These are phyloP conservation scores for Kitagawia praeruptora DNA, from an alignment of 129 eudicot genomes.

Conservation along the genomic window DNA sequence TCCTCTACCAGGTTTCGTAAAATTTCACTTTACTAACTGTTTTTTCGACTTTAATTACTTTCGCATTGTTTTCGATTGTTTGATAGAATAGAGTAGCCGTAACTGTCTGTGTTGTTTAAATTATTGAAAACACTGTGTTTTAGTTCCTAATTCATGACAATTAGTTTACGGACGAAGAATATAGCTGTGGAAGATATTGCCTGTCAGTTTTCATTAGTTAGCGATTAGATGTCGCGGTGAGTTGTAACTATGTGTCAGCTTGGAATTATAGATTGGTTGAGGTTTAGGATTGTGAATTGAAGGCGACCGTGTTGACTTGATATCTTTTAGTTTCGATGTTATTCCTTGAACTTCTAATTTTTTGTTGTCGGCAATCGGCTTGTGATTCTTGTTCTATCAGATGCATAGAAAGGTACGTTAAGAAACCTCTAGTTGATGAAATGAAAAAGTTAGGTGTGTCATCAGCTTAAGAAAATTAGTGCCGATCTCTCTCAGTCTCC, in stretches of 20 bases:
- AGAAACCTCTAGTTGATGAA: neutral
- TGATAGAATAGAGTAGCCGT: neutral
- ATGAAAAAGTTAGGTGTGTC: neutral
- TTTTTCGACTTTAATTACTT: neutral
- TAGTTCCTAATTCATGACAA: too few relatives aligned
- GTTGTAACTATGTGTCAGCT: neutral
- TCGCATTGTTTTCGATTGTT: neutral
- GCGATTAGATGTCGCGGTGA: neutral
- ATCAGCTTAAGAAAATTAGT: neutral
- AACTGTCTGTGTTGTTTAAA: neutral
- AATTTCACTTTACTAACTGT: neutral
- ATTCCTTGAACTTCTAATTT: too few relatives aligned
- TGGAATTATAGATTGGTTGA: neutral
- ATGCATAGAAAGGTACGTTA: neutral
- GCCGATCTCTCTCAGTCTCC: neutral
- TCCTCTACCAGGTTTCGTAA: constrained; percentile 45
- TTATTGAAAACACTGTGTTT: neutral
- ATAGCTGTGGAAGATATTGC: neutral
- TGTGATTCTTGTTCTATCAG: neutral
- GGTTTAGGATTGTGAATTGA: neutral
- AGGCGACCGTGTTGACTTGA: neutral
- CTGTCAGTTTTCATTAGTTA: neutral
- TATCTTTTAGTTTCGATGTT: neutral
- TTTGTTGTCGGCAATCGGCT: too few relatives aligned
- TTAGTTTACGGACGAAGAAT: too few relatives aligned